A percentile compares a stretch with the other conserved stretches of the same genome.
Conservation (phyloP, 169 alveolate species). For the Plasmodium gallinaceum region DNA sequence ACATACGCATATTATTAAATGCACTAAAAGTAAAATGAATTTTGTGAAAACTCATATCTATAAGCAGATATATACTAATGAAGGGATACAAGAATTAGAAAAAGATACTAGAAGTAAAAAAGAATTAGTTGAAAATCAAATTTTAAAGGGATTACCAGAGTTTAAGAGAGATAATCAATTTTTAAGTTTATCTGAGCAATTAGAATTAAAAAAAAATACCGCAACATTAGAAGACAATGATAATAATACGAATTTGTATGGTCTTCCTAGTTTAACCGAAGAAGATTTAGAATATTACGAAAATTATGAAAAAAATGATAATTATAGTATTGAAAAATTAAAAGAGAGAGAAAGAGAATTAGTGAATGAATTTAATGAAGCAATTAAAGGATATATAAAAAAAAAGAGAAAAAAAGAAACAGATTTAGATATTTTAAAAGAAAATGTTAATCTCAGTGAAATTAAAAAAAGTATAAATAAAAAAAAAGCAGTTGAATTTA, state of each 20-base stretch:
- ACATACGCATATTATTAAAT: no score
- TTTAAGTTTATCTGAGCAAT: constrained; percentile 61
- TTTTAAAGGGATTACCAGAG: constrained; percentile 68
- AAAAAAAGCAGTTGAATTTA: constrained; percentile 22
- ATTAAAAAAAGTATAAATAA: constrained; percentile 46
- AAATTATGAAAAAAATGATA: constrained; percentile 36
- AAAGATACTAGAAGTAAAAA: constrained; percentile 72
- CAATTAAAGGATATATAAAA: constrained; percentile 31
- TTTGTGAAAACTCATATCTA: constrained; percentile 74
- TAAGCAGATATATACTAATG: constrained; percentile 62
- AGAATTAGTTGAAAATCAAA: constrained; percentile 50
- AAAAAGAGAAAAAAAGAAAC: constrained; percentile 41
- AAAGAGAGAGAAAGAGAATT: constrained; percentile 50
- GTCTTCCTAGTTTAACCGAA: constrained; percentile 18
- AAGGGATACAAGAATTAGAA: constrained; percentile 65
- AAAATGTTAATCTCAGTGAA: constrained; percentile 26
- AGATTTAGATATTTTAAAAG: constrained; percentile 7
- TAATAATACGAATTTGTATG: constrained; percentile 3
- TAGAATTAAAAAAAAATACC: constrained; percentile 44
- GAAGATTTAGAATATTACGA: constrained; percentile 42
- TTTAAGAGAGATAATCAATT: constrained; percentile 61
- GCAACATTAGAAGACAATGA: constrained; percentile 11
- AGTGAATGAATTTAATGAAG: constrained; percentile 51
- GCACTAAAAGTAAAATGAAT: constrained; percentile 31
- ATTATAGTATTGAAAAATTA: constrained; percentile 44